phyloP scores from a whole-genome alignment of 2,329 filamentous ascomycete genomes.

The Bipolaris sorokiniana region DNA sequence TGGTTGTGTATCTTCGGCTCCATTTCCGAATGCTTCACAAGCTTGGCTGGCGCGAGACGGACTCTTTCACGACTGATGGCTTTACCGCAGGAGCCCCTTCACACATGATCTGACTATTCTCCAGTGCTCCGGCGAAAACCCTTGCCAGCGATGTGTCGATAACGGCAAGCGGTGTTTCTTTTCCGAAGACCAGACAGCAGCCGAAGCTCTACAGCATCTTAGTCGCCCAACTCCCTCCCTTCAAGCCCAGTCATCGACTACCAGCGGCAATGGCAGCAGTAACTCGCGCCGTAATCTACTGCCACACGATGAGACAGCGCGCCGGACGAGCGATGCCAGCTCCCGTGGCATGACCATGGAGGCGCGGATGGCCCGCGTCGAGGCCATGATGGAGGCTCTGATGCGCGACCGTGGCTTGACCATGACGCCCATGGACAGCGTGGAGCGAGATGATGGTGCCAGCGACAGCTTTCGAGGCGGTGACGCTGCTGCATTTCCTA shows the following conservation, averaged over 20 bases:
- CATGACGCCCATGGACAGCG: constrained; percentile 32
- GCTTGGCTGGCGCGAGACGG: constrained; percentile 1
- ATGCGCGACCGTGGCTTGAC: constrained; percentile 39
- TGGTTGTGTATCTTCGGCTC: not conserved
- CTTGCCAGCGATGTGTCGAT: constrained; percentile 45
- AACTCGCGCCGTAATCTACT: constrained; percentile 25
- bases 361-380: constrained; percentile 43
- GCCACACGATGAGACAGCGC: constrained; percentile 30
- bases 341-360: constrained; percentile 39
- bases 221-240: constrained; percentile 40
- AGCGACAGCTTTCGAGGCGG: constrained; percentile 22
- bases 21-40: not conserved
- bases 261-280: constrained; percentile 18
- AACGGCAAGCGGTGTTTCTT: constrained; percentile 47
- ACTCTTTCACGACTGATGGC: not conserved
- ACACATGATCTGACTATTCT: not conserved
- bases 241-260: constrained; percentile 15
- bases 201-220: constrained; percentile 47
- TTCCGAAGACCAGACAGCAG: constrained; percentile 47
- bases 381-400: constrained; percentile 45
- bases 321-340: constrained; percentile 38
- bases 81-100: not conserved
- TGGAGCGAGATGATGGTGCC: constrained; percentile 34
- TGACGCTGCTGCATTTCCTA: constrained; percentile 26
- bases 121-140: constrained; percentile 46